Evolutionary conservation across 1,139 yeast genomes (phyloP).

Genomic region (Diutina pseudorugosa): DNA sequence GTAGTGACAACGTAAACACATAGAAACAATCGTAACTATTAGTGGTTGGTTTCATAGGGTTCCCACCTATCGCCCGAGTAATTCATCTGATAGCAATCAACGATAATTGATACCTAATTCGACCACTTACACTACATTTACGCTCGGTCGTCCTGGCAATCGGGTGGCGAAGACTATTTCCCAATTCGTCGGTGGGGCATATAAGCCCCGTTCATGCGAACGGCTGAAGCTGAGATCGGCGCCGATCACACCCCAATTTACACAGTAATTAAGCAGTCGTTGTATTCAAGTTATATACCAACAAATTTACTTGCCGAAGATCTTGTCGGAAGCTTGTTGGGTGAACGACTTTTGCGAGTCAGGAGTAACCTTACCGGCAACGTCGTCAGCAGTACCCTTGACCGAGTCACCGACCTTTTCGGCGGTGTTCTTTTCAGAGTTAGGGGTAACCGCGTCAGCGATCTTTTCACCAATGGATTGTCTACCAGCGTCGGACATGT

Average conservation of each 20-base stretch:
- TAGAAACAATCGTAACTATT: no score
- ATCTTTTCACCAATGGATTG: slow-evolving; percentile 61
- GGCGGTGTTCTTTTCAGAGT: slow-evolving; percentile 49
- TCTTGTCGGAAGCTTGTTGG: slow-evolving; percentile 25
- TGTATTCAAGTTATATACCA: not conserved
- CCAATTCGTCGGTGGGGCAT: no score
- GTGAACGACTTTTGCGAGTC: slow-evolving; percentile 52
- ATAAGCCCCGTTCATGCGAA: not conserved
- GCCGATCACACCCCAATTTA: not conserved
- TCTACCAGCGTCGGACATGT: slow-evolving; percentile 72
- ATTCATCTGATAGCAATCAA: no score
- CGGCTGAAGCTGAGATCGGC: not conserved
- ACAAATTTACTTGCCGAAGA: slow-evolving; percentile 8
- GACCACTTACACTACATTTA: no score
- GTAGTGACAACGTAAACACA: no score
- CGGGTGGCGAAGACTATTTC: no score
- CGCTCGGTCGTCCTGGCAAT: no score
- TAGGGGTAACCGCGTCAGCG: slow-evolving; percentile 59
- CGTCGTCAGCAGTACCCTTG: slow-evolving; percentile 54
- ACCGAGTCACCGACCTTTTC: slow-evolving; percentile 64
- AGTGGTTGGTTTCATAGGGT: no score
- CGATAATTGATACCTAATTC: no score
- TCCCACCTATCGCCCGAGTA: no score
- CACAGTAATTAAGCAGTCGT: not conserved
- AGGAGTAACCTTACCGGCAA: slow-evolving; percentile 48